phyloP scores from a whole-genome alignment of 1,284 basidiomycete species.

The Moesziomyces sp. region DNA sequence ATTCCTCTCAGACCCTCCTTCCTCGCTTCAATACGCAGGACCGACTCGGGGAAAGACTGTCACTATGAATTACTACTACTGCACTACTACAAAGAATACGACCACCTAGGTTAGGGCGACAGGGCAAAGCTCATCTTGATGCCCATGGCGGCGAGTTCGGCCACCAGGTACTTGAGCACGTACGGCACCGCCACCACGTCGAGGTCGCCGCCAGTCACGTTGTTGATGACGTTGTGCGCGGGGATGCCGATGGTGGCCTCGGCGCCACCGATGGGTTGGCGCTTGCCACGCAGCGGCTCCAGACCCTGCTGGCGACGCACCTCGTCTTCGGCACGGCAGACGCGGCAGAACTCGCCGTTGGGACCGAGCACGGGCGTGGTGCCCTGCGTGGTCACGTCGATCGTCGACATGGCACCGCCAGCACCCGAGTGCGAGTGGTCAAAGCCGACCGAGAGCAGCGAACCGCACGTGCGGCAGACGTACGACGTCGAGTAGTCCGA shows the following conservation, averaged over 20 bases:
- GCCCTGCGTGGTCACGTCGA: constrained; percentile 34
- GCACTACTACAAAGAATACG: neutral
- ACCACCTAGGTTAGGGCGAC: constrained; percentile 16
- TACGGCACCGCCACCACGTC: constrained; percentile 82
- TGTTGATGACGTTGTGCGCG: constrained; percentile 42
- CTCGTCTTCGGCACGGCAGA: constrained; percentile 58
- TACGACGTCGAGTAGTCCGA: constrained; percentile 99
- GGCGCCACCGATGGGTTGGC: constrained; percentile 38
- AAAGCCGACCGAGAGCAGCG: constrained; percentile 84
- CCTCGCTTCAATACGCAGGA: too few species aligned
- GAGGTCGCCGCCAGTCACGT: constrained; percentile 53
- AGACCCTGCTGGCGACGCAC: constrained; percentile 31
- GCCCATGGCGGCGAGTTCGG: constrained; percentile 74
- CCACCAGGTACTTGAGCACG: constrained; percentile 73
- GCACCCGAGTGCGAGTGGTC: constrained; percentile 28
- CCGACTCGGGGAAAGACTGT: too few species aligned
- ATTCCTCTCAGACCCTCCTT: too few species aligned
- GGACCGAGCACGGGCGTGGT: constrained; percentile 52
- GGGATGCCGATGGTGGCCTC: constrained; percentile 49
- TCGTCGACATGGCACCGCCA: constrained; percentile 34
- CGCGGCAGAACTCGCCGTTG: constrained; percentile 64
- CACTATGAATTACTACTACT: neutral
- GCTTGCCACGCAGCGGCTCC: constrained; percentile 38
- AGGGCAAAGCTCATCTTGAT: constrained; percentile 70
- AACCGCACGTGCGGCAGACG: constrained; percentile 96